A percentile compares a stretch with the other conserved stretches of the same genome.
phyloP scores from a whole-genome alignment of 202 grass and related monocot species.

The Cymbopogon flexuosus region DNA sequence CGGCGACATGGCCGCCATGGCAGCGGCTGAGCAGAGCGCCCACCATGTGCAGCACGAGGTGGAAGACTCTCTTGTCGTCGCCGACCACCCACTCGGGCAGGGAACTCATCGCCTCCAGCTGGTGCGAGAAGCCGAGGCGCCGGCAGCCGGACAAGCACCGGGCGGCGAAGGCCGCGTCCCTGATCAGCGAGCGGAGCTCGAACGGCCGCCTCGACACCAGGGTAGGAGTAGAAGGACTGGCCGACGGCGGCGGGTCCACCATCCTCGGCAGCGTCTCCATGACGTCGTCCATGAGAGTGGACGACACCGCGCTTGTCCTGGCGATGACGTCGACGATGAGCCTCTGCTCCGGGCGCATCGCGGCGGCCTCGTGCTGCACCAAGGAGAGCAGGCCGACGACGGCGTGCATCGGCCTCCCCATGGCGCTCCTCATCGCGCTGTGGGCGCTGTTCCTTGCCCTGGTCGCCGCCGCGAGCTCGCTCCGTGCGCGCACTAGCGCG shows the following conservation, averaged over 20 bases:
- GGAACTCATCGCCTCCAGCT: background rate
- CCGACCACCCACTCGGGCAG: slow-evolving; percentile 49
- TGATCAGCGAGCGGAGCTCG: slow-evolving; percentile 41
- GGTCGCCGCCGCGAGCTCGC: slow-evolving; percentile 31
- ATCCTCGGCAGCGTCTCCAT: slow-evolving; percentile 33
- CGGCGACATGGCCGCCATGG: background rate
- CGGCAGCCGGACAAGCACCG: slow-evolving; percentile 44
- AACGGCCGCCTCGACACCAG: slow-evolving; percentile 35
- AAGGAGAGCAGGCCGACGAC: slow-evolving; percentile 49
- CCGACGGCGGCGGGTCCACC: background rate
- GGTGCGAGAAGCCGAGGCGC: slow-evolving; percentile 35
- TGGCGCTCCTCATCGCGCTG: slow-evolving; percentile 33
- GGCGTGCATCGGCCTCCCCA: slow-evolving; percentile 41
- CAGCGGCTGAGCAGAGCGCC: slow-evolving; percentile 13
- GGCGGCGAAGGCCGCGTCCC: slow-evolving; percentile 33
- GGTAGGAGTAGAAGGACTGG: background rate
- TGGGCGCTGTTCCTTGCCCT: slow-evolving; percentile 37
- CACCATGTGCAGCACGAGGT: slow-evolving; percentile 57
- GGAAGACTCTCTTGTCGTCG: slow-evolving; percentile 61
- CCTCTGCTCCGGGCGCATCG: slow-evolving; percentile 42
- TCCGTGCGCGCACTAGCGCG: slow-evolving; percentile 38
- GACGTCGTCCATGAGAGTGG: slow-evolving; percentile 39
- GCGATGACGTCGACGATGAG: slow-evolving; percentile 33
- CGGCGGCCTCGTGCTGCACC: slow-evolving; percentile 26
- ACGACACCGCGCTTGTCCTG: slow-evolving; percentile 30